Percentiles rank a stretch among this genome's conserved stretches.
phyloP scores from a whole-genome alignment of 176 grass and related monocot genomes.

The Triticum monococcum region DNA sequence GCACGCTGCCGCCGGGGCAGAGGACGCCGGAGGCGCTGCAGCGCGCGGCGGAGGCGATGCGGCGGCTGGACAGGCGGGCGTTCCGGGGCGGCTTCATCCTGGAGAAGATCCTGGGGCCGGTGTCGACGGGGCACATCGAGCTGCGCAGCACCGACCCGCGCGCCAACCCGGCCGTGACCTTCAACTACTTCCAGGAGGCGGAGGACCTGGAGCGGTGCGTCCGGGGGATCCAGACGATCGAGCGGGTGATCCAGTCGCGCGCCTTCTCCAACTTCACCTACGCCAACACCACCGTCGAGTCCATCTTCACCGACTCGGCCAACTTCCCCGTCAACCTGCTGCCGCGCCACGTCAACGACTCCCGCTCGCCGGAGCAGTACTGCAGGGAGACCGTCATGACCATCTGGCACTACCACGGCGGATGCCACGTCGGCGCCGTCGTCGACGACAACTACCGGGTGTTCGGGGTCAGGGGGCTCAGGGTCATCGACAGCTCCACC shows the following conservation, averaged over 20 bases:
- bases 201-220: slow-evolving; percentile 67
- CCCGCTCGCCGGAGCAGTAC: slow-evolving; percentile 69
- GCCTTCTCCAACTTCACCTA: slow-evolving; percentile 73
- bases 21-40: slow-evolving; percentile 61
- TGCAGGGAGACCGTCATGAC: slow-evolving; percentile 76
- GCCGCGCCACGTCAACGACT: slow-evolving; percentile 63
- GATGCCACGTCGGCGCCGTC: slow-evolving; percentile 70
- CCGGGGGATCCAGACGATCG: slow-evolving; percentile 56
- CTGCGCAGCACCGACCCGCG: slow-evolving; percentile 57
- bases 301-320: slow-evolving; percentile 54
- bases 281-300: slow-evolving; percentile 47
- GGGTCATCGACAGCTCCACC: slow-evolving; percentile 78
- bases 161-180: slow-evolving; percentile 73
- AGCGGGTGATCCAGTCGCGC: slow-evolving; percentile 53
- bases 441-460: slow-evolving; percentile 73
- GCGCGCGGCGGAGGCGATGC: slow-evolving; percentile 53
- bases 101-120: slow-evolving; percentile 72
- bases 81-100: slow-evolving; percentile 84
- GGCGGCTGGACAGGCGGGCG: slow-evolving; percentile 39
- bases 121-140: slow-evolving; percentile 67
- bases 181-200: slow-evolving; percentile 89
- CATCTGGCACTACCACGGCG: slow-evolving; percentile 94
- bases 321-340: slow-evolving; percentile 67
- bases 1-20: slow-evolving; percentile 65
- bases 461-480: slow-evolving; percentile 48